A percentile compares a stretch with the other conserved stretches of the same genome.
phyloP scores from a whole-genome alignment of 2,329 filamentous ascomycete genomes.

The Pyrenophora teres region DNA sequence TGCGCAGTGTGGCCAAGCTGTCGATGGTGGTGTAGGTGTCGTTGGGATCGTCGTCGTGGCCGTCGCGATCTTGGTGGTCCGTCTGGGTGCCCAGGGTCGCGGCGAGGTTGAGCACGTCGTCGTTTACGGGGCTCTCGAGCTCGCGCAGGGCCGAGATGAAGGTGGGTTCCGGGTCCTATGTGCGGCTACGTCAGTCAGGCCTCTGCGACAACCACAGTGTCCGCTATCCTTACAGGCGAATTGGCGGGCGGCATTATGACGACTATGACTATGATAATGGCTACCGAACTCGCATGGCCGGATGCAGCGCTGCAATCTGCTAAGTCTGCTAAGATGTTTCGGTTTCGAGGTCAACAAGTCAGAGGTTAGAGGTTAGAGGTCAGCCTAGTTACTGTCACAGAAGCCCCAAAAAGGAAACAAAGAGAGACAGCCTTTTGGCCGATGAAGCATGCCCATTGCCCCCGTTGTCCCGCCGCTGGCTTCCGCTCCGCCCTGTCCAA shows the following conservation, averaged over 20 bases:
- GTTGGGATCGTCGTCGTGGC: constrained; percentile 43
- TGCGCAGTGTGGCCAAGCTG: not conserved
- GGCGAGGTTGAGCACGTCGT: constrained; percentile 53
- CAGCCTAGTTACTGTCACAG: not conserved
- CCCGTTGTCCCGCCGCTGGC: constrained; percentile 7
- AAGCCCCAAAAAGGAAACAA: constrained; percentile 9
- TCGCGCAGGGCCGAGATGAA: constrained; percentile 56
- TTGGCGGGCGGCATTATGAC: constrained; percentile 44
- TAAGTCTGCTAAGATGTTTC: no score
- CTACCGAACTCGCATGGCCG: constrained; percentile 17
- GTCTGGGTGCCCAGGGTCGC: constrained; percentile 53
- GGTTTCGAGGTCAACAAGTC: constrained; percentile 10
- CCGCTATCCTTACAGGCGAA: constrained; percentile 31
- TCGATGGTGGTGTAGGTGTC: not conserved
- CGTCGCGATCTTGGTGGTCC: constrained; percentile 13
- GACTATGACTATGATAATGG: not conserved
- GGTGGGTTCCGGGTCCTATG: constrained; percentile 37
- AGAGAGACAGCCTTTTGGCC: not conserved
- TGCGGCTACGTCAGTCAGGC: constrained; percentile 29
- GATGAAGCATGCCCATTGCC: not conserved
- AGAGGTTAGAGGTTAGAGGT: constrained; percentile 5
- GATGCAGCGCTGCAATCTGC: not conserved
- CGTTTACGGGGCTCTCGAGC: constrained; percentile 54
- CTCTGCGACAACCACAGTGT: constrained; percentile 2
- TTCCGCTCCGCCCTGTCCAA: constrained; percentile 15